These are phyloP conservation scores for Aspergillus cejpii DNA, from an alignment of 2,329 filamentous ascomycete genomes.

Conservation along the genomic window DNA sequence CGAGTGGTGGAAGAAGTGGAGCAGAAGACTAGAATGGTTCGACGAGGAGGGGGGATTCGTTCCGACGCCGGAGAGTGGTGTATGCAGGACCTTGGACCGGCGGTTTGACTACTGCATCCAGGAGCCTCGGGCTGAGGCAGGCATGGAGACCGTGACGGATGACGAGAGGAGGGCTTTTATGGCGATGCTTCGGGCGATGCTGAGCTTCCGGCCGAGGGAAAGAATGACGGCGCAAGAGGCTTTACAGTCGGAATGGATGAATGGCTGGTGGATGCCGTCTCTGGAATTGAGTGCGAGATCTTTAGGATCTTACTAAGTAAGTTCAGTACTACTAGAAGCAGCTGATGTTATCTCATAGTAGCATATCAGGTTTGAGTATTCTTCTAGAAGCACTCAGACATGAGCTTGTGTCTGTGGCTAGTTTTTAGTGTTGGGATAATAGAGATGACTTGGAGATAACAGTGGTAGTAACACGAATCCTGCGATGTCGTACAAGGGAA, in stretches of 20 bases:
- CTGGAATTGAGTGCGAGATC: conserved; percentile 5
- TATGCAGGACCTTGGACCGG: conserved; percentile 10
- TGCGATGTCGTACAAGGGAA: too few relatives aligned
- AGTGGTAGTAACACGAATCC: too few relatives aligned
- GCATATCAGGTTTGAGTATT: too few relatives aligned
- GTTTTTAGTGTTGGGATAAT: too few relatives aligned
- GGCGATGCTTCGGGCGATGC: conserved; percentile 21
- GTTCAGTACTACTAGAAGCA: too few relatives aligned
- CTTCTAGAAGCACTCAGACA: too few relatives aligned
- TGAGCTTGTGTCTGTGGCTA: too few relatives aligned
- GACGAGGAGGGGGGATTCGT: conserved; percentile 18
- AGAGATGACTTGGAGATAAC: too few relatives aligned
- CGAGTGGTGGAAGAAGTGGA: conserved; percentile 24
- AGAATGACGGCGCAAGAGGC: conserved; percentile 18
- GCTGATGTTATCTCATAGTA: too few relatives aligned
- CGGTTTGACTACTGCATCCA: conserved; percentile 21
- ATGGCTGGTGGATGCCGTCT: conserved; percentile 16
- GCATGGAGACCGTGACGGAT: conserved; percentile 12
- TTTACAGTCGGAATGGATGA: conserved; percentile 24
- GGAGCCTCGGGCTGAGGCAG: conserved; percentile 19
- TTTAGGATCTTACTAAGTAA: neutral
- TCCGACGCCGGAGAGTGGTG: neutral
- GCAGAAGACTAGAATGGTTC: conserved; percentile 13
- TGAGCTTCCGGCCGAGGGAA: conserved; percentile 16
- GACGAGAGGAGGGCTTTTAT: conserved; percentile 19